These are phyloP conservation scores for Peronospora farinosa DNA, from an alignment of 352 stramenopile species.

Conservation along the genomic window DNA sequence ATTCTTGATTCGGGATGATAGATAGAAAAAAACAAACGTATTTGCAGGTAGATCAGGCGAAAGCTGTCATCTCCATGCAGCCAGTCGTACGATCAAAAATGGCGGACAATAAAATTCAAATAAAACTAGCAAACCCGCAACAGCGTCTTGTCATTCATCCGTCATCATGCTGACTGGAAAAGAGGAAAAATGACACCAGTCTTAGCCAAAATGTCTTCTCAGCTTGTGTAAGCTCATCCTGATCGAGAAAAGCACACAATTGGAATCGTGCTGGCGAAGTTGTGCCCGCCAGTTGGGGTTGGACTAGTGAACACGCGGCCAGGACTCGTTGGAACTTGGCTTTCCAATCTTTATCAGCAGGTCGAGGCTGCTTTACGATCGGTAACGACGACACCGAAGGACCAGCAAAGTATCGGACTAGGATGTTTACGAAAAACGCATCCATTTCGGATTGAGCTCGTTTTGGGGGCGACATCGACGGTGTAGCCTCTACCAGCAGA, in stretches of 20 bases:
- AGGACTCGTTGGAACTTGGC: slow-evolving; percentile 29
- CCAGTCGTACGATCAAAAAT: slow-evolving; percentile 9
- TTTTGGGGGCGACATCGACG: neutral
- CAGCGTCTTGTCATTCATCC: slow-evolving; percentile 8
- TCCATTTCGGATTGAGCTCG: slow-evolving; percentile 6
- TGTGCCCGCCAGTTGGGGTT: neutral
- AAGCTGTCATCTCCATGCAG: slow-evolving; percentile 4
- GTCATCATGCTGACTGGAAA: slow-evolving; percentile 23
- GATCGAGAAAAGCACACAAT: slow-evolving; percentile 27
- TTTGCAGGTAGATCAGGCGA: slow-evolving; percentile 17
- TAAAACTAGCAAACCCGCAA: slow-evolving; percentile 29
- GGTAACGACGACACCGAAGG: slow-evolving; percentile 14
- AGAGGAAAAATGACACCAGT: slow-evolving; percentile 58
- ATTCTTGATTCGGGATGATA: slow-evolving; percentile 22
- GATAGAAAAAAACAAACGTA: slow-evolving; percentile 31
- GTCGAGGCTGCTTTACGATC: slow-evolving; percentile 2
- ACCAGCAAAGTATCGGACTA: slow-evolving; percentile 34
- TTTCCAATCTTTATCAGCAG: slow-evolving; percentile 31
- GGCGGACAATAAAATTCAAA: slow-evolving; percentile 34
- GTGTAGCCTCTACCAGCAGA: slow-evolving; percentile 16
- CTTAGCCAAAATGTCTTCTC: slow-evolving; percentile 54
- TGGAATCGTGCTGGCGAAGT: slow-evolving; percentile 22
- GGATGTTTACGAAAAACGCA: slow-evolving; percentile 22
- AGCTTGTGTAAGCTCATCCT: slow-evolving; percentile 26
- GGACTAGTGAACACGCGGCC: slow-evolving; percentile 16